Evolutionary conservation across 2,329 filamentous ascomycete genomes (phyloP).

Genomic region (Fusarium sp.): DNA sequence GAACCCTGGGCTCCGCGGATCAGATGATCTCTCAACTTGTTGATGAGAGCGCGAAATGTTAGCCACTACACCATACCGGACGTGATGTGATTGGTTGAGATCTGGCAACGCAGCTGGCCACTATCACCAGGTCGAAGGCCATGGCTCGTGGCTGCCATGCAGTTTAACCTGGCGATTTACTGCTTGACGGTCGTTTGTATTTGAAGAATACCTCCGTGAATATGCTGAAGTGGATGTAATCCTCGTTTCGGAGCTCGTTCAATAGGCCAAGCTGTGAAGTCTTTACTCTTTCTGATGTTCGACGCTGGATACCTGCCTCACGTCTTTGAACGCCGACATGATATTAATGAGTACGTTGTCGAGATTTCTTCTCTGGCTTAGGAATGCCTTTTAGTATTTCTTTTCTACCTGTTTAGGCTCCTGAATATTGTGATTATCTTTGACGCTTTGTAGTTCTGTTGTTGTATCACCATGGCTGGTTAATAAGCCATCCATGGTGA

Average conservation of each 20-base stretch:
- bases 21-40: neutral
- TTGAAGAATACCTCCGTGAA: neutral
- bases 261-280: neutral
- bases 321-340: neutral
- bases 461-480: neutral
- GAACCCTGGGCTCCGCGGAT: neutral
- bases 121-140: neutral
- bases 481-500: neutral
- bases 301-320: neutral
- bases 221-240: neutral
- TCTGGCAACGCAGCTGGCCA: neutral
- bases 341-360: neutral
- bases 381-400: neutral
- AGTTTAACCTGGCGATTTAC: neutral
- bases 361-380: neutral
- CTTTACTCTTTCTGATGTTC: neutral
- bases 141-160: neutral
- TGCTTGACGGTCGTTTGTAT: neutral
- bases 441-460: neutral
- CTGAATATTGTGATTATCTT: neutral
- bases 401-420: neutral
- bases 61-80: slow-evolving; percentile 23
- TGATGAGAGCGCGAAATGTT: slow-evolving; percentile 9
- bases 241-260: neutral
- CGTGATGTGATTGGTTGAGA: neutral